These are phyloP conservation scores for Arthroderma sp. DNA, from an alignment of 2,329 filamentous ascomycete species.

Conservation along the genomic window DNA sequence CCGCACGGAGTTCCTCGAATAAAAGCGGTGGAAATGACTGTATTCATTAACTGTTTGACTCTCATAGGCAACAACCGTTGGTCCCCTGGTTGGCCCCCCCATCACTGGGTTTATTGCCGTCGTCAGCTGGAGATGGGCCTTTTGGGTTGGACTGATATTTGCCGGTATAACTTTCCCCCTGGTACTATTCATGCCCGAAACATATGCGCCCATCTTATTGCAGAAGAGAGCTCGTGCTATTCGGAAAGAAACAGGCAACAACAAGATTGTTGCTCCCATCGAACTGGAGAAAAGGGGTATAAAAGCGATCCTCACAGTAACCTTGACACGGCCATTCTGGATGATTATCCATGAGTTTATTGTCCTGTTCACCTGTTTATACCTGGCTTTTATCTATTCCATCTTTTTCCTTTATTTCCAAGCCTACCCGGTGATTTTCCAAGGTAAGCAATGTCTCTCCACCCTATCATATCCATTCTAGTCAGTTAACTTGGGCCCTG, in stretches of 20 bases:
- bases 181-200: slow-evolving; percentile 52
- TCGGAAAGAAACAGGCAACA: slow-evolving; percentile 10
- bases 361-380: slow-evolving; percentile 16
- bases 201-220: slow-evolving; percentile 46
- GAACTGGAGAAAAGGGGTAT: slow-evolving; percentile 10
- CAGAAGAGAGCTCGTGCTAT: slow-evolving; percentile 36
- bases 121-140: slow-evolving; percentile 35
- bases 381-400: slow-evolving; percentile 15
- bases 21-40: neutral
- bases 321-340: slow-evolving; percentile 14
- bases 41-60: neutral
- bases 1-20: too few relatives aligned
- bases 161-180: slow-evolving; percentile 43
- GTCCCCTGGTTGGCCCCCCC: slow-evolving; percentile 31
- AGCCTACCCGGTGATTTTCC: slow-evolving; percentile 13
- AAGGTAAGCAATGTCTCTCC: slow-evolving; percentile 5
- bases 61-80: slow-evolving; percentile 24
- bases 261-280: slow-evolving; percentile 10
- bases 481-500: neutral
- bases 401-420: slow-evolving; percentile 13
- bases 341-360: slow-evolving; percentile 17
- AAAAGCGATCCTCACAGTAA: slow-evolving; percentile 11
- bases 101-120: slow-evolving; percentile 34
- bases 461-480: neutral
- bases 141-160: slow-evolving; percentile 54